Percentiles rank a stretch among this genome's conserved stretches.
These are phyloP conservation scores for Chaetomidium leptoderma DNA, from an alignment of 495 filamentous ascomycete genomes.

Conservation along the genomic window DNA sequence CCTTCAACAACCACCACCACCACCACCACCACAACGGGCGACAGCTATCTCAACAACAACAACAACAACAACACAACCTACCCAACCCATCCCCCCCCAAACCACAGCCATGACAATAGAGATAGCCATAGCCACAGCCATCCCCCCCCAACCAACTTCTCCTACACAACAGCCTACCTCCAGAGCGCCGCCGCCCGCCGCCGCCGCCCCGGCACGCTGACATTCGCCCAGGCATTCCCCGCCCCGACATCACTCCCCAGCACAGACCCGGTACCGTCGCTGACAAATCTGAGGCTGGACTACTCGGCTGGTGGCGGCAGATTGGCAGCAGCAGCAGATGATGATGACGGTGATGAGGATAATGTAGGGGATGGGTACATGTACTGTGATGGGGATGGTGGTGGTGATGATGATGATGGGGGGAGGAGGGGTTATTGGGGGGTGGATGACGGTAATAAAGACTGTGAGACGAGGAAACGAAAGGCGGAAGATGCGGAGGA, in stretches of 20 bases:
- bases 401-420: background rate
- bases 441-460: background rate
- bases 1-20: no score
- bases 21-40: no score
- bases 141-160: background rate
- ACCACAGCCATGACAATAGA: background rate
- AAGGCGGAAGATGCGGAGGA: background rate
- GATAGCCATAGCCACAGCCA: background rate
- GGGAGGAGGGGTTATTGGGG: background rate
- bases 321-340: background rate
- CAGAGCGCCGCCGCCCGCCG: slow-evolving; percentile 3
- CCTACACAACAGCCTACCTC: slow-evolving; percentile 6
- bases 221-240: slow-evolving; percentile 10
- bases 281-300: background rate
- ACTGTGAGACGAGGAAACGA: background rate
- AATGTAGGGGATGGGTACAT: no score
- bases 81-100: background rate
- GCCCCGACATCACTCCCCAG: background rate
- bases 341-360: no score
- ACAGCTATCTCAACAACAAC: no score
- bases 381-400: background rate
- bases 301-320: background rate
- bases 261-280: background rate
- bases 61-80: no score
- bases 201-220: background rate